A percentile compares a stretch with the other conserved stretches of the same genome.
Evolutionary conservation across 73 alveolate species (phyloP).

Genomic region (Paramecium tetraurelia): DNA sequence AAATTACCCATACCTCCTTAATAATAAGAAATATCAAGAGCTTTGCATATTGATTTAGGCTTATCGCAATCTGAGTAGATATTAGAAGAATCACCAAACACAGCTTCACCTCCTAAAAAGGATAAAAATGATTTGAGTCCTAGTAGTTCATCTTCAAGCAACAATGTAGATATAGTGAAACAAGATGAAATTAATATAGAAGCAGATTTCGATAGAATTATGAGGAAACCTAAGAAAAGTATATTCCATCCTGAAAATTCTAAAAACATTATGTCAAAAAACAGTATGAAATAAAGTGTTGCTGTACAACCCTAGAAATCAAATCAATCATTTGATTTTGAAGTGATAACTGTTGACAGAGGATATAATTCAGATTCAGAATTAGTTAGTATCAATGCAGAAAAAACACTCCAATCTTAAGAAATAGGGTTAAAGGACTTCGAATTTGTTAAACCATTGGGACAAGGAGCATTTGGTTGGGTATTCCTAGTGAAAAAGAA

Average conservation of each 20-base stretch:
- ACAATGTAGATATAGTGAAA: background rate
- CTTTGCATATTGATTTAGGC: background rate
- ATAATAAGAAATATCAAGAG: background rate
- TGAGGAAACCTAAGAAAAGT: slow-evolving; percentile 16
- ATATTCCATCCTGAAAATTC: slow-evolving; percentile 28
- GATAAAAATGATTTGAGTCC: background rate
- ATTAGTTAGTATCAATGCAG: slow-evolving; percentile 44
- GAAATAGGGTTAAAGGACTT: slow-evolving; percentile 71
- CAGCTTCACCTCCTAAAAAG: background rate
- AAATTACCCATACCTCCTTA: background rate
- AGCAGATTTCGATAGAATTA: background rate
- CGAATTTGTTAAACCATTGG: slow-evolving; percentile 75
- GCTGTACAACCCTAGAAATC: background rate
- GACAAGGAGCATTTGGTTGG: slow-evolving; percentile 90
- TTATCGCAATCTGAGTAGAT: background rate
- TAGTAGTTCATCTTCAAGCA: background rate
- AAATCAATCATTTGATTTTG: background rate
- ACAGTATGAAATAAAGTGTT: background rate
- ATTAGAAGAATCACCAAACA: background rate
- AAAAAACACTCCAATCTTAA: background rate
- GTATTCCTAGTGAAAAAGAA: slow-evolving; percentile 83
- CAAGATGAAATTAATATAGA: background rate
- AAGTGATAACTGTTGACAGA: slow-evolving; percentile 6
- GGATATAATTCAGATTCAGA: slow-evolving; percentile 63
- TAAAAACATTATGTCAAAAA: background rate